Percentiles rank a stretch among this genome's conserved stretches.
phyloP scores from a whole-genome alignment of 2,329 filamentous ascomycete species.

The Venturia asperata region DNA sequence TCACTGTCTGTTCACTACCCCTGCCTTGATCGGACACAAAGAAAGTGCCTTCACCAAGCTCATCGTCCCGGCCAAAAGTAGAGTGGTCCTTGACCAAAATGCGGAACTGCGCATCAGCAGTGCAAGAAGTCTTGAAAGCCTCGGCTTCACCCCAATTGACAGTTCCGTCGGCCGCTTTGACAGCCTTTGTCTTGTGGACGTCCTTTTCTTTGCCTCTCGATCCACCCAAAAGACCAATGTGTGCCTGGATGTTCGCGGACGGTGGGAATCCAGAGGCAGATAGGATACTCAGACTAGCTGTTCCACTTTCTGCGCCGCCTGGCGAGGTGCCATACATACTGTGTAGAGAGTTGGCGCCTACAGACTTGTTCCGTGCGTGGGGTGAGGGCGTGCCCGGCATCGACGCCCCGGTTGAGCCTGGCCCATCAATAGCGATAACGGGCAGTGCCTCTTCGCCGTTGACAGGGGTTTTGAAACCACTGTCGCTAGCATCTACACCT shows the following conservation, averaged over 20 bases:
- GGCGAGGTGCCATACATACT: slow-evolving; percentile 30
- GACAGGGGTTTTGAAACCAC: slow-evolving; percentile 32
- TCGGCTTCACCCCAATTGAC: slow-evolving; percentile 63
- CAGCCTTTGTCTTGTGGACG: slow-evolving; percentile 86
- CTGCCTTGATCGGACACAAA: slow-evolving; percentile 77
- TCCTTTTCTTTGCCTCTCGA: slow-evolving; percentile 59
- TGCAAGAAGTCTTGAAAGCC: slow-evolving; percentile 68
- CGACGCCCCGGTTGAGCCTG: slow-evolving; percentile 22
- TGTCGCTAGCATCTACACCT: slow-evolving; percentile 30
- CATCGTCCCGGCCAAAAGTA: slow-evolving; percentile 74
- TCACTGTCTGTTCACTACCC: slow-evolving; percentile 62
- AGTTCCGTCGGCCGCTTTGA: slow-evolving; percentile 62
- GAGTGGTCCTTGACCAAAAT: slow-evolving; percentile 78
- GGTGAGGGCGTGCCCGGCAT: slow-evolving; percentile 21
- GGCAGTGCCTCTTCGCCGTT: slow-evolving; percentile 27
- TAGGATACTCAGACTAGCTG: slow-evolving; percentile 71
- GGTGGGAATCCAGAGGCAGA: slow-evolving; percentile 71
- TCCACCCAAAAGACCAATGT: slow-evolving; percentile 58
- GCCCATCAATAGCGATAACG: slow-evolving; percentile 28
- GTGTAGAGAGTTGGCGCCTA: slow-evolving; percentile 37
- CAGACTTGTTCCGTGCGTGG: slow-evolving; percentile 32
- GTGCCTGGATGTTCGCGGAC: slow-evolving; percentile 70
- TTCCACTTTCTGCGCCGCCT: slow-evolving; percentile 57
- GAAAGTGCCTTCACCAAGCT: slow-evolving; percentile 79
- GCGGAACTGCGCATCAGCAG: slow-evolving; percentile 79